Evolutionary conservation across 495 filamentous ascomycete genomes (phyloP).

Genomic region (Friedmanniomyces simplex): DNA sequence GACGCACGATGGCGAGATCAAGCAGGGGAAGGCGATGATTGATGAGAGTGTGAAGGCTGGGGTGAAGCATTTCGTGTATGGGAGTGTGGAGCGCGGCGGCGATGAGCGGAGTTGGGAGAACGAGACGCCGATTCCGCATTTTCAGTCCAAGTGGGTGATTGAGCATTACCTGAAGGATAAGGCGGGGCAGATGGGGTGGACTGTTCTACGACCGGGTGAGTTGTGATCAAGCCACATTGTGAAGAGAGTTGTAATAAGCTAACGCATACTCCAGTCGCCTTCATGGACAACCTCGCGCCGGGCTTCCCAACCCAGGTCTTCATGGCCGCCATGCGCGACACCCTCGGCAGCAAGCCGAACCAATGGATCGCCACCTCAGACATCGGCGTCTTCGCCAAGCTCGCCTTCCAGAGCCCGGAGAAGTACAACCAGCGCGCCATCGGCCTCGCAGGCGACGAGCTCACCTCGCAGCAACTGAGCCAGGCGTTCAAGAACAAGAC

Average conservation of each 20-base stretch:
- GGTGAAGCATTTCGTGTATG: constrained; percentile 56
- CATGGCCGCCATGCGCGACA: constrained; percentile 39
- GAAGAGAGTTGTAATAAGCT: not conserved
- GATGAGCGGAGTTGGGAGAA: constrained; percentile 41
- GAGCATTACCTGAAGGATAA: constrained; percentile 49
- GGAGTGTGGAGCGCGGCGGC: constrained; percentile 58
- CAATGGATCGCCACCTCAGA: constrained; percentile 50
- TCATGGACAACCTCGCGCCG: constrained; percentile 55
- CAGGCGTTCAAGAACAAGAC: constrained; percentile 41
- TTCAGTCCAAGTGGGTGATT: constrained; percentile 47
- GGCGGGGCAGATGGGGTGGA: constrained; percentile 38
- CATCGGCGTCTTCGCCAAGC: constrained; percentile 54
- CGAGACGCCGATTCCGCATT: constrained; percentile 53
- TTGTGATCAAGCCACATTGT: not conserved
- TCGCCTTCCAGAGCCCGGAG: constrained; percentile 45
- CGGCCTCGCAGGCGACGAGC: constrained; percentile 50
- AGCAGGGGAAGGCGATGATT: constrained; percentile 53
- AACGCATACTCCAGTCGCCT: constrained; percentile 41
- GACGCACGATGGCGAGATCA: constrained; percentile 40
- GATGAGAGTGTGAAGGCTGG: constrained; percentile 46
- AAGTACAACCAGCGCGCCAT: constrained; percentile 38
- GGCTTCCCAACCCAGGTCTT: constrained; percentile 53
- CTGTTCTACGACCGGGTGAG: constrained; percentile 21
- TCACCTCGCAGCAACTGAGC: constrained; percentile 42
- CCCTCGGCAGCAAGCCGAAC: constrained; percentile 39